A percentile compares a stretch with the other conserved stretches of the same genome.
Conservation (phyloP, 2,329 filamentous ascomycete genomes). For the Penicillium hordei region DNA sequence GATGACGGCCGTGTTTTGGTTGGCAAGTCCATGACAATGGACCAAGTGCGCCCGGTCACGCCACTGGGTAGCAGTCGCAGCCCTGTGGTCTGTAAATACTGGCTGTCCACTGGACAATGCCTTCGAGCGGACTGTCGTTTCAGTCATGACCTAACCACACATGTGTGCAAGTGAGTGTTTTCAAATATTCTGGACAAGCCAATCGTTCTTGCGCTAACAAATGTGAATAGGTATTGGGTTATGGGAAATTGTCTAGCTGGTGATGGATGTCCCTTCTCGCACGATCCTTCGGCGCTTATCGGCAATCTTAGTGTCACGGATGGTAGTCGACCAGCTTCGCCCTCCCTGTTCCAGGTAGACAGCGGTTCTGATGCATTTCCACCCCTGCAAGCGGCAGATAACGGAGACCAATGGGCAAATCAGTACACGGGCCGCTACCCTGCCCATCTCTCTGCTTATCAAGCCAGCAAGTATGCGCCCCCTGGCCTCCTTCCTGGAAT, state of each 20-base stretch:
- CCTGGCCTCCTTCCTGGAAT: conserved; percentile 31
- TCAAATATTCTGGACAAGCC: not conserved
- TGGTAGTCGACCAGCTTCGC: conserved; percentile 47
- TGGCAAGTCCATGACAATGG: conserved; percentile 82
- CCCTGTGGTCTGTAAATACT: conserved; percentile 95
- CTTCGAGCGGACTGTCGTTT: conserved; percentile 94
- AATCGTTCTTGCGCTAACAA: conserved; percentile 26
- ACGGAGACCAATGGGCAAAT: conserved; percentile 59
- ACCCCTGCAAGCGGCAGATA: conserved; percentile 62
- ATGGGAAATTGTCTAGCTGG: conserved; percentile 94
- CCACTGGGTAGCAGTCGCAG: conserved; percentile 76
- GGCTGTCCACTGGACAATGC: conserved; percentile 91
- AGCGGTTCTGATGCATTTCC: conserved; percentile 80
- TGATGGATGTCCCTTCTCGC: conserved; percentile 92
- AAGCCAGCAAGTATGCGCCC: conserved; percentile 49
- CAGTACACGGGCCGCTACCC: conserved; percentile 48
- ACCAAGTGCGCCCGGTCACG: conserved; percentile 69
- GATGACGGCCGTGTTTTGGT: conserved; percentile 71
- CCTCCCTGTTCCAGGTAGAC: conserved; percentile 69
- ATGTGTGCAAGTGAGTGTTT: conserved; percentile 88
- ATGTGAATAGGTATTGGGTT: conserved; percentile 75
- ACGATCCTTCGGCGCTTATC: conserved; percentile 85
- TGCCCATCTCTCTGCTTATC: conserved; percentile 42
- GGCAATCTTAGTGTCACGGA: conserved; percentile 75
- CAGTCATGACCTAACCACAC: conserved; percentile 91